Evolutionary conservation across 2,329 filamentous ascomycete species (phyloP), one percentile per base, ranked within the genome.

Genomic region (Madurella fahalii): DNA sequence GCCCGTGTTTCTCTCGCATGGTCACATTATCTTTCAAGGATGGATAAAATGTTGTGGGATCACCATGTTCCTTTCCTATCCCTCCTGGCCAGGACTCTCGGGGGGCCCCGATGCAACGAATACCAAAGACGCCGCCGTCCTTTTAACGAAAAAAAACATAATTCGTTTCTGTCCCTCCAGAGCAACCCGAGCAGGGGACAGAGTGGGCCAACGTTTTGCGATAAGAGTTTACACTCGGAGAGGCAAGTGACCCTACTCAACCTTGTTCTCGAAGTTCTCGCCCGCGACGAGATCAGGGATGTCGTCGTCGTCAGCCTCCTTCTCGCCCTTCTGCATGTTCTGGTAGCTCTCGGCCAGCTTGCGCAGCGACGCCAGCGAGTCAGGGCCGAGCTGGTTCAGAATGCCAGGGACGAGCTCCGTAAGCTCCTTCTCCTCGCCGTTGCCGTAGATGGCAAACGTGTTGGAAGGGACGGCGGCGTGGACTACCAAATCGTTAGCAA

Each of bases 341-440:
- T 99, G 94, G 84, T 99, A 99, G 84, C 89, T 95, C 84, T 99
- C 94, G 68, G 94, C 94, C 62, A 99, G 85, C 83, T 97, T 97
- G 76, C 94, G 90, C 71, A 99, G 90, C 61, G 91, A 96, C 58
- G 94, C 94, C 58, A 99, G 89, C 62, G 90, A 96, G 82, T 99
- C 94, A 70, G 94, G 94, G 70, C 94, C 94, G 62, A 99, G 90
- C 82, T 99, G 94, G 87, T 97, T 99, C 62, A 99, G 89, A 78
- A 99, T 99, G 64, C 94, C 94, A 69, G 94, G 94, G 64, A 99
- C 94, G 68, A 99, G 91, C 82, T 99, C 94, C 61, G 94, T 99
- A 65, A 99, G 89, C 81, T 99, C 94, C 85, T 99, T 99, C 80
- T 99, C 94, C 81, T 99, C 94, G 64, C 93, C 94, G 75, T 90